A percentile compares a stretch with the other conserved stretches of the same genome.
These are phyloP conservation scores for Mycena galopus DNA, from an alignment of 768 basidiomycete species.

Conservation along the genomic window DNA sequence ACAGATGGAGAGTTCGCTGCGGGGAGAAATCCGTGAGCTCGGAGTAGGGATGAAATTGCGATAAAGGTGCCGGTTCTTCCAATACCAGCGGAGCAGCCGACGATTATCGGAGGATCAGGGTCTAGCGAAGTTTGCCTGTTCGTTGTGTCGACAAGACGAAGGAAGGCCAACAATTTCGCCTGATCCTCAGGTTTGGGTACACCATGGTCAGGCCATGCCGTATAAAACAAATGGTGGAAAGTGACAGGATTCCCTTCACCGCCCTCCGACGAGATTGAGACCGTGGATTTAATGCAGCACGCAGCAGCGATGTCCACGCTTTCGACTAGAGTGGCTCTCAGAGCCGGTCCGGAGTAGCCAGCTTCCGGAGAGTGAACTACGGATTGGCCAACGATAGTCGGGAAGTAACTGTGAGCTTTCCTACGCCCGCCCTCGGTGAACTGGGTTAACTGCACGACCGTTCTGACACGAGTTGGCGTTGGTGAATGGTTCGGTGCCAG, in stretches of 20 bases:
- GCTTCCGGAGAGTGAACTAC: slow-evolving; percentile 60
- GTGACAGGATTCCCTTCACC: slow-evolving; percentile 50
- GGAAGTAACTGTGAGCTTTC: slow-evolving; percentile 88
- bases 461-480: slow-evolving; percentile 66
- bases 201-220: slow-evolving; percentile 89
- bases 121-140: slow-evolving; percentile 67
- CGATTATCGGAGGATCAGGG: slow-evolving; percentile 81
- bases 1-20: slow-evolving; percentile 47
- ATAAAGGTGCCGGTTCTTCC: slow-evolving; percentile 92
- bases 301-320: slow-evolving; percentile 64
- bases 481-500: slow-evolving; percentile 20
- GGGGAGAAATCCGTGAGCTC: slow-evolving; percentile 64
- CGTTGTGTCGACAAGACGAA: slow-evolving; percentile 70
- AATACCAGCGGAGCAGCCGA: slow-evolving; percentile 90
- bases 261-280: slow-evolving; percentile 61
- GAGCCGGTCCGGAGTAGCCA: slow-evolving; percentile 54
- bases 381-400: slow-evolving; percentile 67
- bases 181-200: slow-evolving; percentile 76
- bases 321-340: slow-evolving; percentile 71
- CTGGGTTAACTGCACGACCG: slow-evolving; percentile 86
- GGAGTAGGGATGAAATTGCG: slow-evolving; percentile 82
- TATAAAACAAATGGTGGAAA: slow-evolving; percentile 81
- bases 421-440: slow-evolving; percentile 75
- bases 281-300: slow-evolving; percentile 70
- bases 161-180: slow-evolving; percentile 70